Evolutionary conservation across 495 filamentous ascomycete genomes (phyloP), one percentile per base, ranked within the genome.

Genomic region (Sphaerosporella brunnea): DNA sequence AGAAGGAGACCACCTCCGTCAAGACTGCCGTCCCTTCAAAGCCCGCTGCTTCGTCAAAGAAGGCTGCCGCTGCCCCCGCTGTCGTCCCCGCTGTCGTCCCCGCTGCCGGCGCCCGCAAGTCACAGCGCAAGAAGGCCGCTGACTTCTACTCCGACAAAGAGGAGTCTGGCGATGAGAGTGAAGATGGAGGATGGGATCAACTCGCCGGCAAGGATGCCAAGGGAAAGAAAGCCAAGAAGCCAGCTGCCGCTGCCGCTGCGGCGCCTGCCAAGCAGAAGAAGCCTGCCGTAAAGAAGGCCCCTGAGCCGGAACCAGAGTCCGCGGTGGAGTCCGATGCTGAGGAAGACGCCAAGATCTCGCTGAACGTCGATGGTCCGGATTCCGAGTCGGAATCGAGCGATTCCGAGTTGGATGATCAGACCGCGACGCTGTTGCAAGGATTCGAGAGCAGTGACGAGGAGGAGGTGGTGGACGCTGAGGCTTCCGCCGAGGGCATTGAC

Each of bases 361-460:
- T 51, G 34, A 62, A 65, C 13, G 35, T 4, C 13, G 45, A 24
- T 39, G 63, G 53, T 9, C 65, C 67, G 11, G 45, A 63, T 2
- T 67, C 65, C 15, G 68, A 71, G 36, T 52, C 60, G 16, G 63
- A 68, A 24, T 62, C 53, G n/a, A n/a, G n/a, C 41, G 65, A 67
- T 19, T 64, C 65, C 7, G 71, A 67, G 40, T 62, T 65, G 13
- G 77, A 77, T 53, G 80, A 84, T 55, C 78, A 81, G 55, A 84
- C 73, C 51, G 74, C 67, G 54, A 83, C 69, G 41, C 75, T 75
- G 50, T 77, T 77, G 57, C 78, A 69, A 54, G 81, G 81, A 16
- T 84, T 94, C 58, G 85, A 93, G 62, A 85, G 79, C 64, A 82
- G 77, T 50, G 79, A 68, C 1, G 63, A 68, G n/a, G 62, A 62